These are phyloP conservation scores for Cephalotrichum gorgonifer DNA, from an alignment of 2,329 filamentous ascomycete genomes.

Conservation along the genomic window DNA sequence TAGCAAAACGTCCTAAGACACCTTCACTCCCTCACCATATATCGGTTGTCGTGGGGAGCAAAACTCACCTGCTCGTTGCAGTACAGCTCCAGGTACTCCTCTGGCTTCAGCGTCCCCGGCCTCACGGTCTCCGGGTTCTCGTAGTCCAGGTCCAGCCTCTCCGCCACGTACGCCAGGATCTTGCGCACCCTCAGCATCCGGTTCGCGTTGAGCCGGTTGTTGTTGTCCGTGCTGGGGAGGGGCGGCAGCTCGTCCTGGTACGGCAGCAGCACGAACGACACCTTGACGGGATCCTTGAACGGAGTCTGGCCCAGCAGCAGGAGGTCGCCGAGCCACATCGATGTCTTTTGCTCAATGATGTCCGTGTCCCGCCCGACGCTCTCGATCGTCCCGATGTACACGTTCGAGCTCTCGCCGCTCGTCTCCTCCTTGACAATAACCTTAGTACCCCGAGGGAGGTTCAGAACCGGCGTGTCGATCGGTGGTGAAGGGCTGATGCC, in stretches of 20 bases:
- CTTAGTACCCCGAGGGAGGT: constrained; percentile 56
- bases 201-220: constrained; percentile 89
- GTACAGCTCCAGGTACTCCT: constrained; percentile 91
- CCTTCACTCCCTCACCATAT: neutral
- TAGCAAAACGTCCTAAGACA: neutral
- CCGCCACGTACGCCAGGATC: constrained; percentile 83
- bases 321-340: constrained; percentile 87
- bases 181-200: constrained; percentile 94
- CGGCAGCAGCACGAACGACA: constrained; percentile 86
- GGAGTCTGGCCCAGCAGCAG: constrained; percentile 75
- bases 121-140: constrained; percentile 36
- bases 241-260: constrained; percentile 64
- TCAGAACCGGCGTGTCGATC: constrained; percentile 66
- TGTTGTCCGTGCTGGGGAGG: constrained; percentile 66
- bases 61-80: constrained; percentile 77
- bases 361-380: constrained; percentile 69
- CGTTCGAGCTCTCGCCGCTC: constrained; percentile 62
- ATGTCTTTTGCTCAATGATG: constrained; percentile 73
- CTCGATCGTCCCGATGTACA: constrained; percentile 83
- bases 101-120: constrained; percentile 57
- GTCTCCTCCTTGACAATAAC: constrained; percentile 63
- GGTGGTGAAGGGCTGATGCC: constrained; percentile 59
- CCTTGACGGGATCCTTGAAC: constrained; percentile 84
- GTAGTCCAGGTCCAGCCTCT: constrained; percentile 70
- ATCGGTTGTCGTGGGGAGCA: neutral